Evolutionary conservation across 495 filamentous ascomycete species (phyloP), one percentile per base, ranked within the genome.

Genomic region (Xanthoparmelia taractica): DNA sequence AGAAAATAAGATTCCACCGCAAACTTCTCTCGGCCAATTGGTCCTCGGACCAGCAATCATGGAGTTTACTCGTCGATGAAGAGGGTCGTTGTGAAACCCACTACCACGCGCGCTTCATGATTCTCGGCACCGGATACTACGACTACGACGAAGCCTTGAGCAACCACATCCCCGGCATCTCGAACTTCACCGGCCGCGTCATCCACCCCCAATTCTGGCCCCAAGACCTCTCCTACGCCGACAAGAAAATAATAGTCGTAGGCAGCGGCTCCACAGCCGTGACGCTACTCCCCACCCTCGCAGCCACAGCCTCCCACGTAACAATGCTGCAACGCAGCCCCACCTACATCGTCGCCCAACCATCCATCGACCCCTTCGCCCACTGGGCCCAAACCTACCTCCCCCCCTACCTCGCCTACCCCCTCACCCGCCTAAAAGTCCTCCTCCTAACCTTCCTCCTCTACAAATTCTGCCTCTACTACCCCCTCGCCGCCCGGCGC

Each of bases 131-230:
- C 18, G 60, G 60, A 15, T 62, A 62, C 37, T 62, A 62, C 48
- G 50, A 62, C 50, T 62, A 62, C n/a, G 50, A 57, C 29, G 50
- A 63, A 12, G 37, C 60, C 7, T 34, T 63, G 20, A 43, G 37
- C 37, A 63, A 18, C 37, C n/a, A 38, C 7, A 36, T 63, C 1
- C 13, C 60, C 8, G 50, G 52, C 15, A 57, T 63, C n/a, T 37
- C 45, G 20, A 13, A 20, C 1, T 63, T 57, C 60, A 57, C 40
- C 8, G 52, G 52, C 0, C 36, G 25, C 1, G 37, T 63, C 11
- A 5, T 57, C 36, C 60, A 63, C 33, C 60, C 60, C 6, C 60
- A 63, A 29, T 63, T 47, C n/a, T 63, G 60, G 60, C 60, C 60
- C 10, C 38, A 45, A 27, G 50, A 57, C 25, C 43, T 63, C 37